Conservation (phyloP, 345 rosid species). For the Euphorbia peplus region DNA sequence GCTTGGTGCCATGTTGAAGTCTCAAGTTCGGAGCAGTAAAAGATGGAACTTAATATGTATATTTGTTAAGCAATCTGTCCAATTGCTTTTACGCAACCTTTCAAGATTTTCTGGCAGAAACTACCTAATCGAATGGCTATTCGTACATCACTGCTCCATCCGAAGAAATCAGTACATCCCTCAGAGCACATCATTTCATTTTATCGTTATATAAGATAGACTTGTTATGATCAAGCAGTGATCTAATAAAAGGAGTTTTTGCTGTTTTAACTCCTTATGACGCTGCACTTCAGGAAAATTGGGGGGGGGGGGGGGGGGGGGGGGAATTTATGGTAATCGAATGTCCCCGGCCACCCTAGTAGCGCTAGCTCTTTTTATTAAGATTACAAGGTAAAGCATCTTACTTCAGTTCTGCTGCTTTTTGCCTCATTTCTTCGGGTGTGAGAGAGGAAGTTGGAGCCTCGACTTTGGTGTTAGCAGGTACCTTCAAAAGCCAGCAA, state of each 20-base stretch:
- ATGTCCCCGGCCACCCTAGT: too few relatives aligned
- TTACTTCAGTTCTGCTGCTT: constrained; percentile 91
- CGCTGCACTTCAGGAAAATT: too few relatives aligned
- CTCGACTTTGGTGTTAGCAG: constrained; percentile 58
- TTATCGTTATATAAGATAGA: neutral
- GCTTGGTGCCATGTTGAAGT: neutral
- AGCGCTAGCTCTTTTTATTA: too few relatives aligned
- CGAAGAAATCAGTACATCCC: neutral
- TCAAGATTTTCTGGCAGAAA: neutral
- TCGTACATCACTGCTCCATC: neutral
- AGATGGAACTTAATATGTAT: too few relatives aligned
- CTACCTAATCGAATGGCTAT: neutral
- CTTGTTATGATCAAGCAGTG: neutral
- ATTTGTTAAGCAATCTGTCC: neutral
- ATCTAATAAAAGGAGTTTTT: neutral
- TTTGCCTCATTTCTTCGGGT: constrained; percentile 79
- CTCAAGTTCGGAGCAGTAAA: neutral
- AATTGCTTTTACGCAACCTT: neutral
- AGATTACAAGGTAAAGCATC: constrained; percentile 13
- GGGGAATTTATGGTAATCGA: too few relatives aligned
- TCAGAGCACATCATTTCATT: neutral
- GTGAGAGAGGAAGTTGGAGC: constrained; percentile 75
- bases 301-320: too few relatives aligned
- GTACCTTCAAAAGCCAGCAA: constrained; percentile 44
- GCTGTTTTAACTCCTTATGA: neutral